phyloP scores from a whole-genome alignment of 306 rosid genomes.

The Albizia julibrissin region DNA sequence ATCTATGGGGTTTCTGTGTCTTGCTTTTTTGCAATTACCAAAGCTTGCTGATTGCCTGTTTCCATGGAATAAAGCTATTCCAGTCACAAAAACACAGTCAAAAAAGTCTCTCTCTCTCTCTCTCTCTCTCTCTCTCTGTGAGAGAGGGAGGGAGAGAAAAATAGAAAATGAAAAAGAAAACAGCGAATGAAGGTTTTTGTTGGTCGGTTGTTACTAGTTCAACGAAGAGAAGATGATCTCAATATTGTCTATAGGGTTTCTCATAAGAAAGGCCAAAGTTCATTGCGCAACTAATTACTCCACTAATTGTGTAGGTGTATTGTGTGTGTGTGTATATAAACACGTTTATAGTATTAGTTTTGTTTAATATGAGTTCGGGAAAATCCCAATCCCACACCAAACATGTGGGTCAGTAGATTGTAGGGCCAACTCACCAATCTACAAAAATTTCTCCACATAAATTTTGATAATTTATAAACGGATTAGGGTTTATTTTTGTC shows the following conservation, averaged over 20 bases:
- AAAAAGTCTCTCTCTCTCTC: slow-evolving; percentile 41
- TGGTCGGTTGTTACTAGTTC: slow-evolving; percentile 52
- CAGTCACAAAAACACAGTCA: slow-evolving; percentile 33
- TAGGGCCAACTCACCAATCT: too few species aligned
- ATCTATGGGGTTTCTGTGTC: slow-evolving; percentile 38
- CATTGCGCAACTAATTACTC: neutral
- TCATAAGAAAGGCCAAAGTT: neutral
- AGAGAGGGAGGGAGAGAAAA: neutral
- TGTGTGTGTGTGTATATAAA: neutral
- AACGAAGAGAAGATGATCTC: slow-evolving; percentile 35
- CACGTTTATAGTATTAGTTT: neutral
- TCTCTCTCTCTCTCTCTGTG: neutral
- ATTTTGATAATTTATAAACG: too few species aligned
- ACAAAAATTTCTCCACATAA: neutral
- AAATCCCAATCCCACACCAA: neutral
- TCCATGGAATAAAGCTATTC: slow-evolving; percentile 43
- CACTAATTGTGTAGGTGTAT: neutral
- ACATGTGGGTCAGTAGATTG: neutral
- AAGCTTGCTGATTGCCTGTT: slow-evolving; percentile 39
- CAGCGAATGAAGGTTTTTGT: slow-evolving; percentile 32
- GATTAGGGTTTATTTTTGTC: too few species aligned
- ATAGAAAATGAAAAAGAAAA: slow-evolving; percentile 1
- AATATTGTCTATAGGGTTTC: neutral
- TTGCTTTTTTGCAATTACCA: slow-evolving; percentile 59
- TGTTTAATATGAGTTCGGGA: neutral